Evolutionary conservation across 1,284 basidiomycete genomes (phyloP), one percentile per base, ranked within the genome.

Genomic region (Apiotrichum gamsii): DNA sequence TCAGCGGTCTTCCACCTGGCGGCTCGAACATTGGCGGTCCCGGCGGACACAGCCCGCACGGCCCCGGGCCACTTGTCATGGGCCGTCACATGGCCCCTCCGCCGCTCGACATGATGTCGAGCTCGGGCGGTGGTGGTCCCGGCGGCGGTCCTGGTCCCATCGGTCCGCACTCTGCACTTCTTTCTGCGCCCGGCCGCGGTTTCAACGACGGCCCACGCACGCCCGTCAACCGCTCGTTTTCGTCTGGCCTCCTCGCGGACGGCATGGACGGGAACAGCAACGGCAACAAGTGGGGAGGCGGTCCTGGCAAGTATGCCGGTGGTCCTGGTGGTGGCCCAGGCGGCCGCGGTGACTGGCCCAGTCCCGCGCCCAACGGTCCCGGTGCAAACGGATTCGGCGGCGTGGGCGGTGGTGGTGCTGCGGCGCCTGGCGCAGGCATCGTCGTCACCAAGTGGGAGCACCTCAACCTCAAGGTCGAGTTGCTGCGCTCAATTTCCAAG

Each of bases 381-480:
- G 28, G 25, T 13, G 37, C 32, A 23, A 53, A 44, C 40, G 41
- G 25, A 23, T 41, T 51, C 35, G 46, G 33, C 20, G 42, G 39
- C 11, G 18, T 45, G 14, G 37, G 42, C 19, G 38, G 38, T 13
- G 21, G 35, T 42, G 61, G 62, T 21, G 76, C 77, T 39, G 72
- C 78, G 54, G 82, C 84, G 46, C 70, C 69, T 13, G 86, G 89
- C 56, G 78, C 76, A 36, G 88, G 89, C 15, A 84, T 88, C n/a
- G 77, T 88, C 51, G 81, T 95, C 28, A 87, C 89, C 40, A 97
- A 96, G 72, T 98, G 93, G 93, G 94, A 97, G 58, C 90, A 95
- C 63, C 73, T 97, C 42, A 80, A 84, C 44, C 77, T 98, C 36
- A 82, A 86, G 23, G 81, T 86, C 28, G 93, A 97, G 56, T 75